Evolutionary conservation across 805 yeast genomes (phyloP).

Genomic region (Vanderwaltozyma verrucispora): DNA sequence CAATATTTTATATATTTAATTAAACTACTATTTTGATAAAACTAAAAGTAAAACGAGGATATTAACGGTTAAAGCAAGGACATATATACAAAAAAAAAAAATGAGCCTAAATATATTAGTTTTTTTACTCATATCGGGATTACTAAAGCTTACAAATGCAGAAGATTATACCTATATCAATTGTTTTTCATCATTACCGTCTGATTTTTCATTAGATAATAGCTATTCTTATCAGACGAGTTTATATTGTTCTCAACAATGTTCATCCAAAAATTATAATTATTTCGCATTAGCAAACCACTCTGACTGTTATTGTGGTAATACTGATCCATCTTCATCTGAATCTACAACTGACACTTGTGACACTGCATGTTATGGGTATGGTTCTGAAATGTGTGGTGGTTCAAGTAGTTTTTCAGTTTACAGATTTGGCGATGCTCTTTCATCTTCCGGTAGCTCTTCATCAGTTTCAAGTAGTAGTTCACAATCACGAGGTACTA

Average conservation of each 20-base stretch:
- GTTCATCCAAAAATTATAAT: conserved; percentile 12
- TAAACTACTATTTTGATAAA: too few species aligned
- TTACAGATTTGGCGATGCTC: conserved; percentile 26
- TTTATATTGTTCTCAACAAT: conserved; percentile 15
- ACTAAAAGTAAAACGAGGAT: too few species aligned
- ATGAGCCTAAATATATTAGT: not conserved
- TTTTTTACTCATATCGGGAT: not conserved
- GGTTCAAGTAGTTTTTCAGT: conserved; percentile 41
- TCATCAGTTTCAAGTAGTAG: conserved; percentile 7
- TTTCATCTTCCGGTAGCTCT: conserved; percentile 5
- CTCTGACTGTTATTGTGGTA: conserved; percentile 27
- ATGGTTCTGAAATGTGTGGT: conserved; percentile 50
- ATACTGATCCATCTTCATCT: conserved; percentile 11
- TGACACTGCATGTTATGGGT: conserved; percentile 44
- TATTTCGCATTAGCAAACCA: conserved; percentile 25
- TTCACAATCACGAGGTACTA: not conserved
- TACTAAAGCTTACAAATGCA: not conserved
- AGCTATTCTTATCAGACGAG: conserved; percentile 22
- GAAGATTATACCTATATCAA: conserved; percentile 12
- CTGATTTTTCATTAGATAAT: conserved; percentile 16
- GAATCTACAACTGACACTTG: conserved; percentile 14
- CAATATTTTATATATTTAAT: too few species aligned
- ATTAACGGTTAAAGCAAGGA: too few species aligned
- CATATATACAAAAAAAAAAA: too few species aligned
- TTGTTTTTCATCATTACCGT: conserved; percentile 25